Percentiles rank a stretch among this genome's conserved stretches.
Conservation (phyloP, 2,329 filamentous ascomycete species). For the Alternaria arborescens region DNA sequence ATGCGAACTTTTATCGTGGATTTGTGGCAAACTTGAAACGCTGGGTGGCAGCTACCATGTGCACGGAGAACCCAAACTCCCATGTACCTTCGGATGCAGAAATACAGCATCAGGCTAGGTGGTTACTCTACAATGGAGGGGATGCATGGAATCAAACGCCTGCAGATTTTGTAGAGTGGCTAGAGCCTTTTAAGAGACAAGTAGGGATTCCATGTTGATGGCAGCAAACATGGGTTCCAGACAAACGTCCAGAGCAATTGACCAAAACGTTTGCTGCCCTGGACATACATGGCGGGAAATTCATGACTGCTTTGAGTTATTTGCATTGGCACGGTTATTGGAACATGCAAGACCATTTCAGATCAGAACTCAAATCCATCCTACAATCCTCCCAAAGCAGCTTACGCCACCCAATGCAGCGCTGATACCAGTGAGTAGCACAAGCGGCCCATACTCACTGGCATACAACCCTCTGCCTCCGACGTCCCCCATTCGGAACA, state of each 20-base stretch:
- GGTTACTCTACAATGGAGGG: background rate
- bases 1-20: background rate
- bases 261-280: too few relatives aligned
- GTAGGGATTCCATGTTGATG: background rate
- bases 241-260: background rate
- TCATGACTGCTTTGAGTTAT: too few relatives aligned
- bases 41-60: background rate
- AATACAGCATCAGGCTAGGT: background rate
- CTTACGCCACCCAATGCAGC: background rate
- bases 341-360: background rate
- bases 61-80: background rate
- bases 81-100: background rate
- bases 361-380: background rate
- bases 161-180: background rate
- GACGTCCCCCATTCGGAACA: background rate
- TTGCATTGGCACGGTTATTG: too few relatives aligned
- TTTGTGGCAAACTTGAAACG: background rate
- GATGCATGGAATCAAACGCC: background rate
- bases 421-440: background rate
- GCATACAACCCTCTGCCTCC: background rate
- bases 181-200: background rate
- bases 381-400: background rate
- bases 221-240: background rate
- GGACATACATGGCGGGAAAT: rapidly evolving
- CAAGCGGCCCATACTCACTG: background rate